These are phyloP conservation scores for Metschnikowia continentalis DNA, from an alignment of 805 yeast genomes.

Conservation along the genomic window DNA sequence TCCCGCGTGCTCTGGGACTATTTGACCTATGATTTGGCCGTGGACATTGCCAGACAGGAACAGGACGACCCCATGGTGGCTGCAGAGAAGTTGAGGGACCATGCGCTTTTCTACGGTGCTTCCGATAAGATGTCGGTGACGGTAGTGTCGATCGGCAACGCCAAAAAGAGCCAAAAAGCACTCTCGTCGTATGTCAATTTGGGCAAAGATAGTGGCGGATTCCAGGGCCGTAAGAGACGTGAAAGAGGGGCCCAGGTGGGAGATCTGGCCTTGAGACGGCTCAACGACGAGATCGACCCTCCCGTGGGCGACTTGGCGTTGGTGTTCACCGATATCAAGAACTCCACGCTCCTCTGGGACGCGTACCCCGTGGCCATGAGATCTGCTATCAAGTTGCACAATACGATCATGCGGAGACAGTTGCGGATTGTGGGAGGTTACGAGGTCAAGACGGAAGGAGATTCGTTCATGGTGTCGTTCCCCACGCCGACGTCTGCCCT, in stretches of 20 bases:
- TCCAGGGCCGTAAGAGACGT: constrained; percentile 37
- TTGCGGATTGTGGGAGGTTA: constrained; percentile 92
- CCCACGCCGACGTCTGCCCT: constrained; percentile 88
- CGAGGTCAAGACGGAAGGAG: constrained; percentile 99
- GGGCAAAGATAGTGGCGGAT: constrained; percentile 32
- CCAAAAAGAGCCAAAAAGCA: constrained; percentile 29
- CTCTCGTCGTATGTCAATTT: constrained; percentile 35
- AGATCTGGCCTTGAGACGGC: constrained; percentile 74
- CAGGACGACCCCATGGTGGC: constrained; percentile 83
- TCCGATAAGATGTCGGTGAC: constrained; percentile 73
- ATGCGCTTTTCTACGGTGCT: constrained; percentile 90
- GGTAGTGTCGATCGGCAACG: constrained; percentile 66
- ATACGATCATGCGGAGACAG: constrained; percentile 90
- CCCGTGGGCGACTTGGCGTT: constrained; percentile 93
- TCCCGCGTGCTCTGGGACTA: constrained; percentile 82
- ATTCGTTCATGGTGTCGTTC: constrained; percentile 96
- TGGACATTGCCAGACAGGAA: constrained; percentile 81
- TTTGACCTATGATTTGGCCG: constrained; percentile 78
- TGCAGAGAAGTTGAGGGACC: constrained; percentile 89
- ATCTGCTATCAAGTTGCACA: constrained; percentile 92
- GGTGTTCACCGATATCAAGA: constrained; percentile 96
- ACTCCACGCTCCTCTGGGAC: constrained; percentile 93
- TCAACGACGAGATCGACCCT: constrained; percentile 88
- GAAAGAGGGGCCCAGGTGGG: constrained; percentile 46
- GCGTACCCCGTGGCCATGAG: constrained; percentile 90